Evolutionary conservation across 2,329 filamentous ascomycete species (phyloP).

Genomic region (Penicillium sp.): DNA sequence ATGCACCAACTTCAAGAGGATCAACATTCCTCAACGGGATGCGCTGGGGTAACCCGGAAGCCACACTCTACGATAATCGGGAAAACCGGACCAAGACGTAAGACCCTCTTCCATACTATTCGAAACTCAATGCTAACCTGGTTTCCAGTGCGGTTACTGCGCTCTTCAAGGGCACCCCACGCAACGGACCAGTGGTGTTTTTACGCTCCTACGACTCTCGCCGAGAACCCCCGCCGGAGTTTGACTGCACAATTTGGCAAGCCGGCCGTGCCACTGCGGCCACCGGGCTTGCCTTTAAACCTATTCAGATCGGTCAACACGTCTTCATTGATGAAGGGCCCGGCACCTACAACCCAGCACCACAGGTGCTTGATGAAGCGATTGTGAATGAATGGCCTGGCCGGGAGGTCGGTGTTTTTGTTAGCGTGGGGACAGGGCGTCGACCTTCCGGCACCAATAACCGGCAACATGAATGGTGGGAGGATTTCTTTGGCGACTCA

Average conservation of each 20-base stretch:
- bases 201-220: slow-evolving; percentile 94
- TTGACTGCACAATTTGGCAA: slow-evolving; percentile 95
- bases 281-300: slow-evolving; percentile 91
- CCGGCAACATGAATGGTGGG: slow-evolving; percentile 79
- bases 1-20: slow-evolving; percentile 53
- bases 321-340: slow-evolving; percentile 90
- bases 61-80: slow-evolving; percentile 81
- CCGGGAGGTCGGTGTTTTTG: slow-evolving; percentile 84
- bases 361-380: slow-evolving; percentile 84
- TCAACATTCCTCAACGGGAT: slow-evolving; percentile 46
- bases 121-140: slow-evolving; percentile 13
- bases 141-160: slow-evolving; percentile 78
- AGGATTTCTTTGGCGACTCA: slow-evolving; percentile 70
- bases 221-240: slow-evolving; percentile 85
- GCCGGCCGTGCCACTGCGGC: slow-evolving; percentile 92
- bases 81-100: slow-evolving; percentile 89
- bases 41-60: slow-evolving; percentile 78
- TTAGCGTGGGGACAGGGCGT: slow-evolving; percentile 93
- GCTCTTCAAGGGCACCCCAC: slow-evolving; percentile 79
- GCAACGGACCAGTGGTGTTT: slow-evolving; percentile 67
- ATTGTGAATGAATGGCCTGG: slow-evolving; percentile 93
- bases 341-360: slow-evolving; percentile 89
- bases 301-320: slow-evolving; percentile 89
- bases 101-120: slow-evolving; percentile 39
- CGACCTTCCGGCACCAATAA: slow-evolving; percentile 71